Percentiles rank a stretch among this genome's conserved stretches.
Conservation (phyloP, 768 basidiomycete genomes). For the Mycena latifolia region DNA sequence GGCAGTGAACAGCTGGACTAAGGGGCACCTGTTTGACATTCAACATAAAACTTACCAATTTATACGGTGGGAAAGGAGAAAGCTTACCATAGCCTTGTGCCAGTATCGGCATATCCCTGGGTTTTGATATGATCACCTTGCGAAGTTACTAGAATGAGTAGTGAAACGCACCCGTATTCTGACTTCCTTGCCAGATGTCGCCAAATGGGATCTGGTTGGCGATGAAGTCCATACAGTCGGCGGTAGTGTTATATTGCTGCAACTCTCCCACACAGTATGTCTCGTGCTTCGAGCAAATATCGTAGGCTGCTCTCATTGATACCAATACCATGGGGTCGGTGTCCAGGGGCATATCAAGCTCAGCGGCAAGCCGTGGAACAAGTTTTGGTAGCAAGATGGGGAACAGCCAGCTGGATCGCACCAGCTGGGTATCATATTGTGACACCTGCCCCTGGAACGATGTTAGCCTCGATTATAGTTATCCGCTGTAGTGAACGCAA, state of each 20-base stretch:
- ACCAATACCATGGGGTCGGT: not conserved
- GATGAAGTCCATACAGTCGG: not conserved
- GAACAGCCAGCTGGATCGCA: not conserved
- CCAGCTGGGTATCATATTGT: not conserved
- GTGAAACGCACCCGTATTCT: not conserved
- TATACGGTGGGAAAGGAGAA: not conserved
- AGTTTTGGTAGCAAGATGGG: not conserved
- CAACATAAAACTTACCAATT: too few species aligned
- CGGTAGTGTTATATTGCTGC: not conserved
- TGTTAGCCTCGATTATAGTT: not conserved
- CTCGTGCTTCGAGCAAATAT: not conserved
- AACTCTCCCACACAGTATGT: not conserved
- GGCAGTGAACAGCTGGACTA: not conserved
- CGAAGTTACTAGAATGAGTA: not conserved
- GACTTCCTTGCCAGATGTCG: not conserved
- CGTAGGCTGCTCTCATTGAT: not conserved
- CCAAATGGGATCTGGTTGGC: not conserved
- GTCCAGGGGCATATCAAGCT: not conserved
- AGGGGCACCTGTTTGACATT: not conserved
- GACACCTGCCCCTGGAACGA: not conserved
- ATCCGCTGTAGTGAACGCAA: too few species aligned
- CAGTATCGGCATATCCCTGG: not conserved
- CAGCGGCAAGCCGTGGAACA: not conserved
- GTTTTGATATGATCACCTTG: not conserved
- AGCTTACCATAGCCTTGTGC: not conserved